Percentiles rank a stretch among this genome's conserved stretches.
Conservation (phyloP, 345 rosid genomes). For the Trapa incisa region DNA sequence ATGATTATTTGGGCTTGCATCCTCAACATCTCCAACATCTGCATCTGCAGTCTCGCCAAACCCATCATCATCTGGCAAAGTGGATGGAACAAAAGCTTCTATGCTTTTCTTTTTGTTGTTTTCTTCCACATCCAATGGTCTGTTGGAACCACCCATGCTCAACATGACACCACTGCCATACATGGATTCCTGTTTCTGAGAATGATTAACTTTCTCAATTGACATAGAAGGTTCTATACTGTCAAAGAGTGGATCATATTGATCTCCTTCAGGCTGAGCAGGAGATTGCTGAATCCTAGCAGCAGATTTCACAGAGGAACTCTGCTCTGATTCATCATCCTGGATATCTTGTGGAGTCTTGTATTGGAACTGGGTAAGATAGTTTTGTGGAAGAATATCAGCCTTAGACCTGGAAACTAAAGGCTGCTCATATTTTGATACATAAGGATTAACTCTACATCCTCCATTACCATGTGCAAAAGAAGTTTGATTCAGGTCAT, state of each 20-base stretch:
- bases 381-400: constrained; percentile 24
- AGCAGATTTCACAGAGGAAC: constrained; percentile 30
- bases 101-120: constrained; percentile 31
- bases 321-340: constrained; percentile 29
- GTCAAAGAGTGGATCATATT: constrained; percentile 85
- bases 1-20: constrained; percentile 33
- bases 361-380: constrained; percentile 11
- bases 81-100: constrained; percentile 22
- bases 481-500: constrained; percentile 17
- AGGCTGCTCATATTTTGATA: constrained; percentile 39
- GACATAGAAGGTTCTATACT: constrained; percentile 57
- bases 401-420: constrained; percentile 23
- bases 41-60: constrained; percentile 61
- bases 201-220: constrained; percentile 22
- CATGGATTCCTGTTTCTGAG: constrained; percentile 30
- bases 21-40: constrained; percentile 52
- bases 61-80: constrained; percentile 40
- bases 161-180: constrained; percentile 24
- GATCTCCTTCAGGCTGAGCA: constrained; percentile 31
- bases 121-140: constrained; percentile 47
- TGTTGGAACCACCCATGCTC: constrained; percentile 34
- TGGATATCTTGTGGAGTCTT: constrained; percentile 16
- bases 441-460: constrained; percentile 27
- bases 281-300: constrained; percentile 19
- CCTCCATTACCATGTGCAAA: constrained; percentile 17